Base-by-base conservation (phyloP, 2,329 filamentous ascomycete species). In the Ceratocystis variospora region DNA sequence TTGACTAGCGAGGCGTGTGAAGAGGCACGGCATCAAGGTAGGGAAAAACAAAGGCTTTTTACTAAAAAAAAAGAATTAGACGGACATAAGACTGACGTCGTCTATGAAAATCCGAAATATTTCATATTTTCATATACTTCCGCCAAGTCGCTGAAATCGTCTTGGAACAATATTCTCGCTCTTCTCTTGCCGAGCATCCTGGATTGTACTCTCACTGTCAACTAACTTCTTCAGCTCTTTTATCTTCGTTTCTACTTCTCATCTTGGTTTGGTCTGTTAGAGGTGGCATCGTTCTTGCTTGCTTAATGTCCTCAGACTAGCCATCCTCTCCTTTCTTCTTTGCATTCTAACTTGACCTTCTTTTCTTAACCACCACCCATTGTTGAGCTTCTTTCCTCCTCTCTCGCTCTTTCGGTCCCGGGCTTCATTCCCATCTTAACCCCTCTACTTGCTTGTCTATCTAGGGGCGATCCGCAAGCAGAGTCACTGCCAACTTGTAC, bases 1-100 rank as follows among this genome's bases (percentile, higher is more conserved):
- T n/a, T 53, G 6, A n/a, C 55, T 59, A 59, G 55, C 55, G 55
- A 59, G 55, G 55, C 55, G 55, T 15, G 25, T 37, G 55, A 59
- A 59, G 55, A 59, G 55, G 28, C 28, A 37, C 55, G 31, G 55
- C 28, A 53, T n/a, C 3, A 63, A 12, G 17, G 22, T 6, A 50
- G 22, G 46, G 22, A 48, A 45, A 48, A 17, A 37, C 8, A 4
- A 46, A 50, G 28, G 15, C 15, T 28, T 59, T 15, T 37, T 59
- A 33, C 31, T 37, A 53, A 63, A 63, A 50, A 48, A 48, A 63
- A 2, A 50, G 17, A 33, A 33, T 15, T 2, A 53, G 48, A 45
- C 37, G n/a, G 17, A 48, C 2, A 10, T 3, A 33, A 0, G 4
- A 15, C 15, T 31, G 5, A 53, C 7, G 31, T 15, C 10, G 12